Evolutionary conservation across 805 yeast genomes (phyloP).

Genomic region (Kazachstania martiniae): DNA sequence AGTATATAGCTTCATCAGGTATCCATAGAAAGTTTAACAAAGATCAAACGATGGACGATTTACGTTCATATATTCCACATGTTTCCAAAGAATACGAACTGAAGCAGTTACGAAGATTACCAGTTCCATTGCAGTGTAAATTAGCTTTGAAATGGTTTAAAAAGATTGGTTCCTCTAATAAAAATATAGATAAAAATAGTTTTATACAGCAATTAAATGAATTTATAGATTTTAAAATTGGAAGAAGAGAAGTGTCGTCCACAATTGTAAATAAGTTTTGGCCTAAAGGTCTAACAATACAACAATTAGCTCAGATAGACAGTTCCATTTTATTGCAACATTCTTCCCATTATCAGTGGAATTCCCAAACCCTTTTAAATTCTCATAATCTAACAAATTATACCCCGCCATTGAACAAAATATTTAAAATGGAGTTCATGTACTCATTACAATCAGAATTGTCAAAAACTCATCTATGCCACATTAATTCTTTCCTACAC

Average conservation of each 20-base stretch:
- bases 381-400: not conserved
- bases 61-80: slow-evolving; percentile 8
- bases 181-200: not conserved
- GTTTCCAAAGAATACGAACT: slow-evolving; percentile 8
- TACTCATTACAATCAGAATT: no score
- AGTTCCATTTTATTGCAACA: slow-evolving; percentile 52
- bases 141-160: slow-evolving; percentile 16
- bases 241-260: slow-evolving; percentile 7
- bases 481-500: no score
- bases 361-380: slow-evolving; percentile 8
- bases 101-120: slow-evolving; percentile 13
- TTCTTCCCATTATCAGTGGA: slow-evolving; percentile 35
- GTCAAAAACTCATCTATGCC: no score
- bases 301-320: slow-evolving; percentile 64
- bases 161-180: slow-evolving; percentile 7
- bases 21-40: no score
- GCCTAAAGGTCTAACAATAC: slow-evolving; percentile 18
- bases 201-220: slow-evolving; percentile 5
- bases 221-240: slow-evolving; percentile 7
- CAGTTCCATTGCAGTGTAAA: slow-evolving; percentile 11
- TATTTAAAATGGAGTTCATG: no score
- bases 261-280: slow-evolving; percentile 13
- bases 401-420: slow-evolving; percentile 1
- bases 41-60: slow-evolving; percentile 9
- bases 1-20: no score